Evolutionary conservation across 2,329 filamentous ascomycete species (phyloP), one percentile per base, ranked within the genome.

Genomic region (Alternaria sp.): DNA sequence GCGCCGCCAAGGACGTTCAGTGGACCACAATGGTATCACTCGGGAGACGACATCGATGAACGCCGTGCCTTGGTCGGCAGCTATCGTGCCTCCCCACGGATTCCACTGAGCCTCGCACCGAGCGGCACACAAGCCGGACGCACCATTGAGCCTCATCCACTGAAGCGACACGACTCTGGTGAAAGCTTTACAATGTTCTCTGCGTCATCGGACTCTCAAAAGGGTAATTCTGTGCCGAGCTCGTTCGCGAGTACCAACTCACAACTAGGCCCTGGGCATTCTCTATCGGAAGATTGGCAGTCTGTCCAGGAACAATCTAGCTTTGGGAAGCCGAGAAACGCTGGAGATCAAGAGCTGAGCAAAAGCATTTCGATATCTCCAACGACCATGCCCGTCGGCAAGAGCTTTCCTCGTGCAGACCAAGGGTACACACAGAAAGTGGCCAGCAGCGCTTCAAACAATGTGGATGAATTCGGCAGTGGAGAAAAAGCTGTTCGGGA

Each of bases 171-270:
- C 69, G 84, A 88, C 68, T 89, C 87, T 23, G 83, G 84, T 7
- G 88, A 89, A 65, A 89, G 87, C 73, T 89, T 89, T 68, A 81
- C 84, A 21, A 89, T 89, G 85, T 88, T 90, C 66, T 88, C 87
- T 43, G 85, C 86, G n/a, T 88, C 87, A 10, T 86, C 86, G 2
- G 86, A 86, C 64, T 89, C 87, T 6, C 82, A 86, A 56, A 82
- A 79, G 56, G 82, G 81, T 6, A 82, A 83, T 57, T 89, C 86
- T 5, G 79, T 86, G 32, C 84, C 83, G 19, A 83, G 82, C 26
- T 88, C 87, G 0, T 84, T 85, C 44, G 81, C 75, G 7, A 81
- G 80, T 65, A 71, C 68, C 50, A 72, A 72, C 28, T 79, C 76
- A 28, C 68, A 67, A 9, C 56, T 67, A 32, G 73, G 62, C 17